Evolutionary conservation across 768 basidiomycete species (phyloP).

Genomic region (Gautieria morchelliformis): DNA sequence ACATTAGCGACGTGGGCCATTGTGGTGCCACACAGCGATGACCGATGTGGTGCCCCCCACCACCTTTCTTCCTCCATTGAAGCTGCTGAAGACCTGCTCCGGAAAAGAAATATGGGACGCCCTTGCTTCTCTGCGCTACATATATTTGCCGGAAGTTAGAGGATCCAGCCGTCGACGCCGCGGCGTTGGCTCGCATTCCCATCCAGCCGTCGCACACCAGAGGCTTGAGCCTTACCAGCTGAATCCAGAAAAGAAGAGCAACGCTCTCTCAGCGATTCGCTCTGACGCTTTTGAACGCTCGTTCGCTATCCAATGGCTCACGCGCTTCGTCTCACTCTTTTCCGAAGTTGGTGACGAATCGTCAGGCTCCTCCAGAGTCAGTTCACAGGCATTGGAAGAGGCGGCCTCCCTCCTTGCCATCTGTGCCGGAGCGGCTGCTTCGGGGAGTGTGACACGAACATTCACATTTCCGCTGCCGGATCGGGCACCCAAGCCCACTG

Average conservation of each 20-base stretch:
- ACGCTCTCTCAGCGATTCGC: conserved; percentile 27
- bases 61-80: conserved; percentile 29
- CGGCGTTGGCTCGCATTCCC: neutral
- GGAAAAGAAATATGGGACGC: conserved; percentile 29
- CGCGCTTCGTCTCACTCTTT: conserved; percentile 38
- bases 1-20: neutral
- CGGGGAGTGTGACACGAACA: conserved; percentile 45
- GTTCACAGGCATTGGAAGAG: conserved; percentile 18
- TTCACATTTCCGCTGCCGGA: conserved; percentile 33
- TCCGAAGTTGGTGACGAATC: conserved; percentile 2
- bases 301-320: conserved; percentile 68
- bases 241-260: conserved; percentile 3
- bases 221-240: neutral
- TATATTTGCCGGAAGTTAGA: conserved; percentile 56
- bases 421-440: conserved; percentile 54
- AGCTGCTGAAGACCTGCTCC: conserved; percentile 8
- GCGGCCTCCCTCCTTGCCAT: conserved; percentile 57
- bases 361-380: conserved; percentile 19
- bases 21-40: neutral
- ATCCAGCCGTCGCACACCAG: neutral
- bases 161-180: conserved; percentile 38
- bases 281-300: conserved; percentile 61
- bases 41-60: conserved; percentile 23
- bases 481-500: neutral
- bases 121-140: conserved; percentile 37